Conservation (phyloP, 495 filamentous ascomycete species). For the Xylaria curta region DNA sequence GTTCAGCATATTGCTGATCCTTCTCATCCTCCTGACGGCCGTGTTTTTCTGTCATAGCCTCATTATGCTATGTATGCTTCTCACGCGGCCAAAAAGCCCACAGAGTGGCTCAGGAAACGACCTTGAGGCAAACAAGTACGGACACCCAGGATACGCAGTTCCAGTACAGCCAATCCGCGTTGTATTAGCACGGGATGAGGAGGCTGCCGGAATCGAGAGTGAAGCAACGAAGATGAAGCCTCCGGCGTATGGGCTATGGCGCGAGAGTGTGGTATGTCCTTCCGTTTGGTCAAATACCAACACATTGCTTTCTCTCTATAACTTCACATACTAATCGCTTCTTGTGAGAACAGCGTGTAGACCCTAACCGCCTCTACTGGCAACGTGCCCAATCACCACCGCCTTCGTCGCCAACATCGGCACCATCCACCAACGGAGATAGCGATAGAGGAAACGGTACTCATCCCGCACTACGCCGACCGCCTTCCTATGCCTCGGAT, state of each 20-base stretch:
- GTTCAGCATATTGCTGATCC: conserved; percentile 76
- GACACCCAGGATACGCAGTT: conserved; percentile 55
- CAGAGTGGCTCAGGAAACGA: conserved; percentile 33
- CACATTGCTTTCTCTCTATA: conserved; percentile 21
- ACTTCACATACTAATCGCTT: conserved; percentile 28
- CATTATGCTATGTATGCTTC: conserved; percentile 71
- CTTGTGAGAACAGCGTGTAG: conserved; percentile 61
- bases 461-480: conserved; percentile 47
- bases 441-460: conserved; percentile 36
- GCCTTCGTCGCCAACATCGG: conserved; percentile 5
- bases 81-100: conserved; percentile 48
- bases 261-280: conserved; percentile 76
- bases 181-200: conserved; percentile 67
- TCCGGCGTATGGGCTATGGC: conserved; percentile 88
- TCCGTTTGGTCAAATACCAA: neutral
- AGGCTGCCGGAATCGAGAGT: conserved; percentile 59
- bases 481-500: conserved; percentile 74
- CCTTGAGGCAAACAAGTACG: neutral
- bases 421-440: conserved; percentile 29
- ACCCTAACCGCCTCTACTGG: conserved; percentile 84
- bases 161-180: conserved; percentile 68
- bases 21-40: conserved; percentile 72
- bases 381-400: conserved; percentile 56
- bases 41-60: conserved; percentile 83
- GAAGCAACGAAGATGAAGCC: conserved; percentile 67